Conservation (phyloP, 192 early-diverging fungal genomes). For the Podila verticillata region DNA sequence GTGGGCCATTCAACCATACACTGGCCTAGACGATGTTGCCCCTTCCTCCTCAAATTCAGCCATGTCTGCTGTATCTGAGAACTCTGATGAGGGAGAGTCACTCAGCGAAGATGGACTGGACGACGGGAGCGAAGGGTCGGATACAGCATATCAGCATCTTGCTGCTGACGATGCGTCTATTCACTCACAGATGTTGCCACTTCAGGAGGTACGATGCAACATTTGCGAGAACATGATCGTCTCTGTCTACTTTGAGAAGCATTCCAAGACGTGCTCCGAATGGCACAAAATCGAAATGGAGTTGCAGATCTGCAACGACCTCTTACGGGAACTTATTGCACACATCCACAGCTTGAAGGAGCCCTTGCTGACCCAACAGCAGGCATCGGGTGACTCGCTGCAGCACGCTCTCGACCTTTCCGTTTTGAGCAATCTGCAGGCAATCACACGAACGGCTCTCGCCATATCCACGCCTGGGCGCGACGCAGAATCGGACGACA, state of each 20-base stretch:
- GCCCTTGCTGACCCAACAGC: neutral
- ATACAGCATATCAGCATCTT: conserved; percentile 7
- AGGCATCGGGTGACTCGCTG: conserved; percentile 5
- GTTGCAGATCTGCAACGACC: conserved; percentile 77
- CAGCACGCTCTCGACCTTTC: conserved; percentile 24
- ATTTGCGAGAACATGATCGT: conserved; percentile 82
- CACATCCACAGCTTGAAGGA: conserved; percentile 54
- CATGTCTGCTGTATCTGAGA: conserved; percentile 38
- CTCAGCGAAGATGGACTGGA: neutral
- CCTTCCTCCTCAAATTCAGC: conserved; percentile 17
- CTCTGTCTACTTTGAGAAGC: conserved; percentile 77
- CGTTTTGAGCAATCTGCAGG: conserved; percentile 46
- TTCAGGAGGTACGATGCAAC: conserved; percentile 72
- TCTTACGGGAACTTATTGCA: conserved; percentile 64
- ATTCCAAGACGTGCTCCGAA: conserved; percentile 73
- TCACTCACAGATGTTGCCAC: conserved; percentile 28
- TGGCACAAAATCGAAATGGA: conserved; percentile 85
- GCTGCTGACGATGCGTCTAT: conserved; percentile 15
- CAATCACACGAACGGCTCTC: conserved; percentile 58
- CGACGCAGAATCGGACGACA: conserved; percentile 29
- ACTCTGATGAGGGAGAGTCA: conserved; percentile 24
- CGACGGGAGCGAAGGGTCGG: neutral
- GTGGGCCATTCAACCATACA: conserved; percentile 78
- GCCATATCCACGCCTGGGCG: conserved; percentile 59
- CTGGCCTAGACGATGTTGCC: conserved; percentile 22